A percentile compares a stretch with the other conserved stretches of the same genome.
Conservation (phyloP, 2,329 filamentous ascomycete genomes). For the Pseudogymnoascus sp. region DNA sequence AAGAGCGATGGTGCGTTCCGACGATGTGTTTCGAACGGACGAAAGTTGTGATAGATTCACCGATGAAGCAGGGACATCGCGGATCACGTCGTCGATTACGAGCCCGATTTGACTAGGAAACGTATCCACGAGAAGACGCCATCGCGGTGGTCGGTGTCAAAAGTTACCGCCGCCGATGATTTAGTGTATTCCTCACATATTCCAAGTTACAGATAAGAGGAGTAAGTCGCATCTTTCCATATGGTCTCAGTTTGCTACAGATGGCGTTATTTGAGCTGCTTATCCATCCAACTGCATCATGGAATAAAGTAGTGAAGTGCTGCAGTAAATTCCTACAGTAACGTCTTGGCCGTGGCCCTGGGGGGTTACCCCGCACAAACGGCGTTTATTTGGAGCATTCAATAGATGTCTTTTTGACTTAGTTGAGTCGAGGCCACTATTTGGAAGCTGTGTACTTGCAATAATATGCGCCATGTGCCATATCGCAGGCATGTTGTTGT, state of each 20-base stretch:
- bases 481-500: neutral
- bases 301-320: neutral
- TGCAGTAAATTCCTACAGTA: neutral
- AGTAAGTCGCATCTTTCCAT: slow-evolving; percentile 5
- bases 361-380: neutral
- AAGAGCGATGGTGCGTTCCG: neutral
- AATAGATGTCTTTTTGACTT: neutral
- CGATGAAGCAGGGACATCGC: neutral
- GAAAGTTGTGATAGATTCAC: neutral
- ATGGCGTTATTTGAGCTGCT: slow-evolving; percentile 1
- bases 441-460: neutral
- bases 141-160: neutral
- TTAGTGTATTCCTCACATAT: neutral
- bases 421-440: neutral
- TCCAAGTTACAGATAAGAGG: neutral
- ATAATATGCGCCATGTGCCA: neutral
- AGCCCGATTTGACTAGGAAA: neutral
- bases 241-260: slow-evolving; percentile 6
- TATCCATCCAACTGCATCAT: slow-evolving; percentile 6
- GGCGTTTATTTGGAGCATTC: neutral
- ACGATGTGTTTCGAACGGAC: neutral
- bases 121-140: neutral
- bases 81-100: slow-evolving; percentile 7
- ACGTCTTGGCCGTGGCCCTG: neutral
- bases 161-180: neutral